Conservation (phyloP, 2,329 filamentous ascomycete species). For the Colletotrichum euphorbiae region DNA sequence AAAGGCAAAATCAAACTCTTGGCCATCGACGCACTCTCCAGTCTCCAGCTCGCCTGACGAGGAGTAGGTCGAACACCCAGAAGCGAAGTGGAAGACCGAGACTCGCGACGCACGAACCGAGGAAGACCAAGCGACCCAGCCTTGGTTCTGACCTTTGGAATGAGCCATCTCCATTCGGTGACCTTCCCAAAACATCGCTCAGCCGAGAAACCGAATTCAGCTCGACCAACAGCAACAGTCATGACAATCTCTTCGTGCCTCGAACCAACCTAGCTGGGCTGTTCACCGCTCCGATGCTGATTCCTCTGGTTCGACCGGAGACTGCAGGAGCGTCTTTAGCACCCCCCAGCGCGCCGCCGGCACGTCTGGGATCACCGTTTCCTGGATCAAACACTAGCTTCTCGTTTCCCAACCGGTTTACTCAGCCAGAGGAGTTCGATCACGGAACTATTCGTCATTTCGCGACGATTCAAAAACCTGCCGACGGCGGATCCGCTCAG, state of each 20-base stretch:
- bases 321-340: slow-evolving; percentile 21
- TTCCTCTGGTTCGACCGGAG: slow-evolving; percentile 16
- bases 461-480: slow-evolving; percentile 66
- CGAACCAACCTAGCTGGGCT: slow-evolving; percentile 56
- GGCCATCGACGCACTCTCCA: slow-evolving; percentile 63
- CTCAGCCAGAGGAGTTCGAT: slow-evolving; percentile 59
- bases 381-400: slow-evolving; percentile 60
- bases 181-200: slow-evolving; percentile 40
- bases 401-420: slow-evolving; percentile 70
- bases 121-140: slow-evolving; percentile 64
- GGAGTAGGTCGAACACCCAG: slow-evolving; percentile 64
- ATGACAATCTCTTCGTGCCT: slow-evolving; percentile 55
- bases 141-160: slow-evolving; percentile 66
- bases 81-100: slow-evolving; percentile 61
- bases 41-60: slow-evolving; percentile 64
- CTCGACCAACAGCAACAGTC: slow-evolving; percentile 48
- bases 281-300: slow-evolving; percentile 44
- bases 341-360: slow-evolving; percentile 52
- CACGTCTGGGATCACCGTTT: slow-evolving; percentile 71
- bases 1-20: slow-evolving; percentile 60
- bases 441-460: slow-evolving; percentile 62
- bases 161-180: slow-evolving; percentile 52
- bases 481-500: slow-evolving; percentile 50
- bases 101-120: slow-evolving; percentile 59
- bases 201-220: slow-evolving; percentile 48